phyloP scores from a whole-genome alignment of 176 grass and related monocot species.

The Triticum aestivum region IWGSC_CS_RefSeq_v2.1 NC_057797.1:619132066-619132565 shows the following conservation, averaged over 20 bases:
- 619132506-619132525: conserved; percentile 80
- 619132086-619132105: neutral
- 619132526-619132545: neutral
- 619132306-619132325: neutral
- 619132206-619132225: neutral
- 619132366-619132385: neutral
- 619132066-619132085: neutral
- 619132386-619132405: conserved; percentile 83
- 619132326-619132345: neutral
- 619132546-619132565: conserved; percentile 39
- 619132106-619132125: neutral
- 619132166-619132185: too few relatives aligned
- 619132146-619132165: too few relatives aligned
- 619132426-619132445: conserved; percentile 89
- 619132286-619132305: neutral
- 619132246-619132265: neutral
- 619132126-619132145: neutral
- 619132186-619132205: neutral
- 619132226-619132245: neutral
- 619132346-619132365: neutral
- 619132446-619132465: conserved; percentile 88
- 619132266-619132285: neutral
- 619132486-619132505: conserved; percentile 99
- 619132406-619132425: conserved; percentile 96
- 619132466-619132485: conserved; percentile 97